A percentile compares a stretch with the other conserved stretches of the same genome.
These are phyloP conservation scores for Singerocomus inundabilis DNA, from an alignment of 1,284 basidiomycete species.

Conservation along the genomic window DNA sequence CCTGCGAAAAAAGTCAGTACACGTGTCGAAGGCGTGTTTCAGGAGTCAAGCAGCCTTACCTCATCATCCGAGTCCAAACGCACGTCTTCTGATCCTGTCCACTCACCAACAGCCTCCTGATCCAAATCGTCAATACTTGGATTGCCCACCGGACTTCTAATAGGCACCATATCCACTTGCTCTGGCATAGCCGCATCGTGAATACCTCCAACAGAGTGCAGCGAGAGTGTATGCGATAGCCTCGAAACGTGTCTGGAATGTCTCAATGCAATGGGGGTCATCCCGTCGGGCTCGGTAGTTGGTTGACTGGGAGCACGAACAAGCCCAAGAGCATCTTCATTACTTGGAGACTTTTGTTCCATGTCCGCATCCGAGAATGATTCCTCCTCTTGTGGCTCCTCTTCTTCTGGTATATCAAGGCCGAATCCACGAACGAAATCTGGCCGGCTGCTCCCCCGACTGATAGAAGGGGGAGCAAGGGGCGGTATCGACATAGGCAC, in stretches of 20 bases:
- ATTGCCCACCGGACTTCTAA: conserved; percentile 31
- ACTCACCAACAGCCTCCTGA: conserved; percentile 61
- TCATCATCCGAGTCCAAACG: conserved; percentile 57
- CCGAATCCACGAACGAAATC: conserved; percentile 78
- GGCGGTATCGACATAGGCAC: conserved; percentile 48
- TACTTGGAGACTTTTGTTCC: conserved; percentile 29
- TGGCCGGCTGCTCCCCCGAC: conserved; percentile 54
- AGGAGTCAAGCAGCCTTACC: conserved; percentile 38
- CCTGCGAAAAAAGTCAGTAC: conserved; percentile 26
- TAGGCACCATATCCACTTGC: conserved; percentile 31
- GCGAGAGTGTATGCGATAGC: conserved; percentile 62
- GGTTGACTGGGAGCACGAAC: conserved; percentile 18
- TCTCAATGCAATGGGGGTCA: conserved; percentile 49
- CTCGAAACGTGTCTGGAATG: conserved; percentile 73
- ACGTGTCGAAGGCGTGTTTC: conserved; percentile 3
- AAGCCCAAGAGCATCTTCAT: conserved; percentile 19
- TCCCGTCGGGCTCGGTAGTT: conserved; percentile 32
- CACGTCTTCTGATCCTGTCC: conserved; percentile 78
- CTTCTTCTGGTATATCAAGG: conserved; percentile 70
- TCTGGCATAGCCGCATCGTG: conserved; percentile 29
- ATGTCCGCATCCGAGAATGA: conserved; percentile 26
- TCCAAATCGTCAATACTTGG: conserved; percentile 40
- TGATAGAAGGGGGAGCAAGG: conserved; percentile 46
- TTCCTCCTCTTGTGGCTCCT: conserved; percentile 43
- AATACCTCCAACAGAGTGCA: conserved; percentile 59